Conservation (phyloP, 2,329 filamentous ascomycete species). For the Xenoacremonium recifei region DNA sequence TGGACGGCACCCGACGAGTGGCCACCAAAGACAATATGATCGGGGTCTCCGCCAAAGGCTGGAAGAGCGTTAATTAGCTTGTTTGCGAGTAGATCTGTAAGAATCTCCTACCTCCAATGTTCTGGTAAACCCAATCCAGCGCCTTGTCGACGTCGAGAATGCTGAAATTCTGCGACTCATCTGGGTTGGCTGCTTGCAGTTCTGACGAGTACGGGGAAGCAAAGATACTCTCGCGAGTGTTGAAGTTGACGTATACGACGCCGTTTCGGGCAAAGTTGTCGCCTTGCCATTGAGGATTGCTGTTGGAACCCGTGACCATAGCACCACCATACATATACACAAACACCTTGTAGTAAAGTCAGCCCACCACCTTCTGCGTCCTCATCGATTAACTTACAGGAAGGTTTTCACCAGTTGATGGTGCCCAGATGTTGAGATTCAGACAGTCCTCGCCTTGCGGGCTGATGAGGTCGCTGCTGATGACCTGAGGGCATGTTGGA, state of each 20-base stretch:
- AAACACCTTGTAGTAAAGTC: slow-evolving; percentile 22
- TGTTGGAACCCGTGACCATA: slow-evolving; percentile 33
- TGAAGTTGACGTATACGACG: slow-evolving; percentile 38
- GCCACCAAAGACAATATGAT: slow-evolving; percentile 44
- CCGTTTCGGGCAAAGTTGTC: slow-evolving; percentile 36
- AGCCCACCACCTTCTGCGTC: too few species aligned
- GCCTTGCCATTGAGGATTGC: slow-evolving; percentile 37
- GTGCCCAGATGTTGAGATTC: slow-evolving; percentile 40
- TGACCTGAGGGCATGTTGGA: slow-evolving; percentile 22
- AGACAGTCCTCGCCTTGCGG: slow-evolving; percentile 39
- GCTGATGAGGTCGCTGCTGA: slow-evolving; percentile 12
- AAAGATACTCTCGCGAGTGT: slow-evolving; percentile 41
- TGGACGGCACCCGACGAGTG: slow-evolving; percentile 37
- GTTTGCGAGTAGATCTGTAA: neutral
- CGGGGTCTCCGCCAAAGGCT: slow-evolving; percentile 43
- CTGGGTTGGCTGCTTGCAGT: slow-evolving; percentile 16
- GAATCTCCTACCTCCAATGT: slow-evolving; percentile 18
- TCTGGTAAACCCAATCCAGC: slow-evolving; percentile 24
- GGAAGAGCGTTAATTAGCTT: slow-evolving; percentile 4
- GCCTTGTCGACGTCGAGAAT: slow-evolving; percentile 25
- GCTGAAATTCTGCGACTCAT: slow-evolving; percentile 24
- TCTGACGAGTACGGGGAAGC: slow-evolving; percentile 42
- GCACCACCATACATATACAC: slow-evolving; percentile 43
- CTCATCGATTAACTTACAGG: slow-evolving; percentile 23
- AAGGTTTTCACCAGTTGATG: slow-evolving; percentile 21